phyloP scores from a whole-genome alignment of 192 early-diverging fungal species.

The Piromyces sp. region DNA sequence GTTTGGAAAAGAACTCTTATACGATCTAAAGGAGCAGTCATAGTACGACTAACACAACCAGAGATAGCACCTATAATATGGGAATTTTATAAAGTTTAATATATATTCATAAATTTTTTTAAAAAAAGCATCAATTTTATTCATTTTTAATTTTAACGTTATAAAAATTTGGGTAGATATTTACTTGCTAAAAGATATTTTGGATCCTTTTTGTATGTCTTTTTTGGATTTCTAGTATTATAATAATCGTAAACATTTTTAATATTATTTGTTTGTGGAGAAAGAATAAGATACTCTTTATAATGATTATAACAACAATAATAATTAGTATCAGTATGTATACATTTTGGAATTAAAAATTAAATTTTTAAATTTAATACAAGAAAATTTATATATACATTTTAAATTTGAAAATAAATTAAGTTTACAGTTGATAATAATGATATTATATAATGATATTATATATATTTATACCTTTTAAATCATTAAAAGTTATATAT shows the following conservation, averaged over 20 bases:
- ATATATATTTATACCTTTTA: neutral
- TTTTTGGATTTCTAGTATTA: neutral
- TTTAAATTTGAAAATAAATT: too few species aligned
- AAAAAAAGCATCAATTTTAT: too few species aligned
- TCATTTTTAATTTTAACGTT: too few species aligned
- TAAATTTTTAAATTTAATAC: too few species aligned
- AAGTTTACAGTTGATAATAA: too few species aligned
- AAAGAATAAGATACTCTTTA: neutral
- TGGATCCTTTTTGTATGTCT: neutral
- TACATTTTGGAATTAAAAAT: too few species aligned
- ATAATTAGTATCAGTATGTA: too few species aligned
- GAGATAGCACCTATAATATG: conserved; percentile 39
- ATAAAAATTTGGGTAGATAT: neutral
- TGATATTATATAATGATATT: too few species aligned
- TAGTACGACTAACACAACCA: conserved; percentile 51
- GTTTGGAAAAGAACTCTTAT: conserved; percentile 24
- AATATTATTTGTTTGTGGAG: neutral
- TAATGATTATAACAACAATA: too few species aligned
- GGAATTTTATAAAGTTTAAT: too few species aligned
- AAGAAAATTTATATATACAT: too few species aligned
- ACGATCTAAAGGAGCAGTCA: conserved; percentile 58
- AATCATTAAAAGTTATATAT: neutral
- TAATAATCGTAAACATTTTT: neutral
- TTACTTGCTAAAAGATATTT: neutral
- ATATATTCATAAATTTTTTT: too few species aligned